Evolutionary conservation across 2,329 filamentous ascomycete species (phyloP).

Genomic region (Pseudocercospora crystallina): DNA sequence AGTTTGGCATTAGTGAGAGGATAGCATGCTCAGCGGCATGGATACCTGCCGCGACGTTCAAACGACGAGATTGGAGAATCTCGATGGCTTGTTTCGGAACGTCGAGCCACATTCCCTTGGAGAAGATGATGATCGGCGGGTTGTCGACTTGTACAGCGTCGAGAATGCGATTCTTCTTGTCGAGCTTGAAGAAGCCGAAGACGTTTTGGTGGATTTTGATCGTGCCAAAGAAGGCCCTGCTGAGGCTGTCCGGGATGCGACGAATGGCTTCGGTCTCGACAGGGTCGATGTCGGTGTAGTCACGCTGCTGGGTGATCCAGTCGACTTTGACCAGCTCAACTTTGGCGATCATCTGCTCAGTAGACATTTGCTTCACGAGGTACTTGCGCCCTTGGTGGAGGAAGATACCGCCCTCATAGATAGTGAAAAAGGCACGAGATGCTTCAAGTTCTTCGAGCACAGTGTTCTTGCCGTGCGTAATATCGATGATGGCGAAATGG

Average conservation of each 20-base stretch:
- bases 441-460: constrained; percentile 96
- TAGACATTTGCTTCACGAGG: constrained; percentile 82
- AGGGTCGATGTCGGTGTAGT: constrained; percentile 92
- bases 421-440: constrained; percentile 88
- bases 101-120: constrained; percentile 94
- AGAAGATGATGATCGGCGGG: constrained; percentile 79
- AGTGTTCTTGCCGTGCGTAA: constrained; percentile 75
- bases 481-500: constrained; percentile 92
- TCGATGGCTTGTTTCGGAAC: constrained; percentile 76
- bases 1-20: constrained; percentile 82
- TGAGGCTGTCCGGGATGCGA: constrained; percentile 62
- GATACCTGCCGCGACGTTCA: constrained; percentile 86
- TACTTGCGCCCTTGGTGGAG: constrained; percentile 94
- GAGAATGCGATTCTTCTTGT: constrained; percentile 77
- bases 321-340: constrained; percentile 89
- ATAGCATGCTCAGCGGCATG: constrained; percentile 94
- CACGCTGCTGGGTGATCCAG: constrained; percentile 90
- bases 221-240: constrained; percentile 77
- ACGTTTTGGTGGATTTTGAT: constrained; percentile 87
- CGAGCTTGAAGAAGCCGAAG: constrained; percentile 97
- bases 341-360: constrained; percentile 76
- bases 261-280: constrained; percentile 87
- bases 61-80: constrained; percentile 68
- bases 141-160: constrained; percentile 94
- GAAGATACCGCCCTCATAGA: constrained; percentile 97